Percentiles rank a stretch among this genome's conserved stretches.
Evolutionary conservation across 2,329 filamentous ascomycete genomes (phyloP).

Genomic region (Fusarium abutilonis): DNA sequence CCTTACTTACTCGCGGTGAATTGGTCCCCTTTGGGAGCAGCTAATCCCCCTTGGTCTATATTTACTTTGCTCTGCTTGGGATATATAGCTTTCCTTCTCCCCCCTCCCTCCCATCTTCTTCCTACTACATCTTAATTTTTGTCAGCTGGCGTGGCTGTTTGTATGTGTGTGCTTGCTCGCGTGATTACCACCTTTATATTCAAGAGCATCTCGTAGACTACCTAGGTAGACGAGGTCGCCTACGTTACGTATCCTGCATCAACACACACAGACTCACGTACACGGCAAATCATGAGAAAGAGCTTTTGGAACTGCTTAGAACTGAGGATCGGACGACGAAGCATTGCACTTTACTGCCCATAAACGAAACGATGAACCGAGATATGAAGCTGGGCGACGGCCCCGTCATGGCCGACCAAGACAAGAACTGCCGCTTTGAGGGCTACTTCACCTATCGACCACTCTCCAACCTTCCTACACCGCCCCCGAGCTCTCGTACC

Average conservation of each 20-base stretch:
- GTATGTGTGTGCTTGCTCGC: slow-evolving; percentile 41
- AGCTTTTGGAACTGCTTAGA: slow-evolving; percentile 32
- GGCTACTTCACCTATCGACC: slow-evolving; percentile 73
- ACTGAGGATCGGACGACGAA: slow-evolving; percentile 38
- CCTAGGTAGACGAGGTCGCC: slow-evolving; percentile 18
- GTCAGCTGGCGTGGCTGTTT: slow-evolving; percentile 34
- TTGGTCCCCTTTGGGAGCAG: slow-evolving; percentile 15
- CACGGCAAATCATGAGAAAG: slow-evolving; percentile 41
- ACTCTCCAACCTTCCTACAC: slow-evolving; percentile 73
- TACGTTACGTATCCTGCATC: slow-evolving; percentile 15
- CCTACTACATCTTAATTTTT: slow-evolving; percentile 27
- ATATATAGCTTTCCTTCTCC: slow-evolving; percentile 42
- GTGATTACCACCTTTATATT: slow-evolving; percentile 38
- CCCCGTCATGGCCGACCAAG: slow-evolving; percentile 25
- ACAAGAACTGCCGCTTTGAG: slow-evolving; percentile 46
- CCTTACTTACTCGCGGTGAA: slow-evolving; percentile 45
- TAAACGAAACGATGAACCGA: slow-evolving; percentile 37
- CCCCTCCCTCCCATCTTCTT: slow-evolving; percentile 31
- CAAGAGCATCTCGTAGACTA: slow-evolving; percentile 37
- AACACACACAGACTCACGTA: slow-evolving; percentile 21
- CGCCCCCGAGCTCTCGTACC: slow-evolving; percentile 64
- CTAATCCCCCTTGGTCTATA: slow-evolving; percentile 37
- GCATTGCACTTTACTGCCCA: slow-evolving; percentile 15
- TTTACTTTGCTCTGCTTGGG: slow-evolving; percentile 35
- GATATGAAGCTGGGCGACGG: slow-evolving; percentile 35